These are phyloP conservation scores for Fraxinus dipetala DNA, from an alignment of 305 asterid species.

Conservation along the genomic window DNA sequence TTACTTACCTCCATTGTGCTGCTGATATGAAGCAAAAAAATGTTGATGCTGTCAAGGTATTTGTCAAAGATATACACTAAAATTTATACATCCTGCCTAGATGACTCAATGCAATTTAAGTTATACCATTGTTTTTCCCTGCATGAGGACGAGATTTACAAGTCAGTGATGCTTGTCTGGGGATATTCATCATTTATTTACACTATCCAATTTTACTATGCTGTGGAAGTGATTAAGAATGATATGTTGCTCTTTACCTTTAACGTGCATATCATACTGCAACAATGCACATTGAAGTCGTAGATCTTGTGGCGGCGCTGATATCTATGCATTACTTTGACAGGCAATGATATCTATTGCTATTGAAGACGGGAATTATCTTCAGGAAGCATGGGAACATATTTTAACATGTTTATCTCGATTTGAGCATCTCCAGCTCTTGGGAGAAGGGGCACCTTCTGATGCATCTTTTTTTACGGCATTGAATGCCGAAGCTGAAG, in stretches of 20 bases:
- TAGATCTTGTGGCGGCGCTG: constrained; percentile 14
- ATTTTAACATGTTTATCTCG: constrained; percentile 92
- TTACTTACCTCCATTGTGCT: constrained; percentile 94
- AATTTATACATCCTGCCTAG: not conserved
- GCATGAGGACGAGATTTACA: constrained; percentile 15
- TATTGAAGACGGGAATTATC: constrained; percentile 91
- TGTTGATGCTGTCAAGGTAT: constrained; percentile 95
- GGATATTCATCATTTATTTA: constrained; percentile 8
- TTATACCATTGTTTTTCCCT: constrained; percentile 12
- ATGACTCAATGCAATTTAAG: not conserved
- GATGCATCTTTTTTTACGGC: constrained; percentile 83
- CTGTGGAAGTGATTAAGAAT: not conserved
- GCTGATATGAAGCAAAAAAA: constrained; percentile 99
- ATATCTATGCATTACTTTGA: constrained; percentile 23
- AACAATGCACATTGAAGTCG: not conserved
- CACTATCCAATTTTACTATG: not conserved
- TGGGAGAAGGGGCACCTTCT: constrained; percentile 97
- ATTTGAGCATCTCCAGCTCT: constrained; percentile 94
- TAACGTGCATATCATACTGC: not conserved
- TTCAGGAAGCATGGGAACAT: constrained; percentile 99
- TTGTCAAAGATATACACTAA: constrained; percentile 6
- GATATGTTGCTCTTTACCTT: not conserved
- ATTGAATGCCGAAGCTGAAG: constrained; percentile 60
- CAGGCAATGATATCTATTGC: constrained; percentile 96
- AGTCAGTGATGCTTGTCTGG: constrained; percentile 19